Evolutionary conservation across 768 basidiomycete species (phyloP).

Genomic region (Holtermanniella nyarrowii): DNA sequence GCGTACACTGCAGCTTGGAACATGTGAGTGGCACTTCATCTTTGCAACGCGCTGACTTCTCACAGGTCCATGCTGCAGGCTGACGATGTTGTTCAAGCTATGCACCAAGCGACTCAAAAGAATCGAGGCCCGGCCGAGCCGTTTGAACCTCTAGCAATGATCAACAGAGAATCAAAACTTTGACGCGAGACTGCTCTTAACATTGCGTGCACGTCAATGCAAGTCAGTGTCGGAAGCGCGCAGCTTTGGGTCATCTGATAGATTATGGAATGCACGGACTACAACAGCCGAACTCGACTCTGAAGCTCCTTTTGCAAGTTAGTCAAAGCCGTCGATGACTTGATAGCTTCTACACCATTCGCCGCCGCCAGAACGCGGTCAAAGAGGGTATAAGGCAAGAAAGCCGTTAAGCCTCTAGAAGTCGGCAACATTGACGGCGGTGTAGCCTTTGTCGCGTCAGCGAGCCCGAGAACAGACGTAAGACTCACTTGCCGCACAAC

Average conservation of each 20-base stretch:
- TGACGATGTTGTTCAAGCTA: neutral
- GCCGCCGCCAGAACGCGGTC: conserved; percentile 26
- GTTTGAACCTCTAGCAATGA: neutral
- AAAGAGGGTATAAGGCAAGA: conserved; percentile 24
- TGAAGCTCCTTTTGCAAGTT: conserved; percentile 19
- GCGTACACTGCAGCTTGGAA: conserved; percentile 56
- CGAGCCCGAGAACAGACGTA: neutral
- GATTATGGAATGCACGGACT: neutral
- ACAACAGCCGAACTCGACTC: conserved; percentile 14
- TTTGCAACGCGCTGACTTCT: neutral
- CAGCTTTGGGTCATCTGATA: too few relatives aligned
- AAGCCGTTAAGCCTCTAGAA: conserved; percentile 8
- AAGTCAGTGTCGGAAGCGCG: too few relatives aligned
- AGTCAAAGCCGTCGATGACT: conserved; percentile 12
- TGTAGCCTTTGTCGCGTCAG: conserved; percentile 11
- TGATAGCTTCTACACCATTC: conserved; percentile 13
- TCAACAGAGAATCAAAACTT: neutral
- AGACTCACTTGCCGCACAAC: conserved; percentile 60
- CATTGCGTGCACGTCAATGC: too few relatives aligned
- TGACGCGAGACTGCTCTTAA: too few relatives aligned
- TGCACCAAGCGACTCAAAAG: neutral
- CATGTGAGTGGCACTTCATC: conserved; percentile 22
- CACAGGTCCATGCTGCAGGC: neutral
- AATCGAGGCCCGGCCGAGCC: neutral
- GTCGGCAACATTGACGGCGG: conserved; percentile 25